These are phyloP conservation scores for Globisporangium camurandrum DNA, from an alignment of 352 stramenopile species.

Conservation along the genomic window DNA sequence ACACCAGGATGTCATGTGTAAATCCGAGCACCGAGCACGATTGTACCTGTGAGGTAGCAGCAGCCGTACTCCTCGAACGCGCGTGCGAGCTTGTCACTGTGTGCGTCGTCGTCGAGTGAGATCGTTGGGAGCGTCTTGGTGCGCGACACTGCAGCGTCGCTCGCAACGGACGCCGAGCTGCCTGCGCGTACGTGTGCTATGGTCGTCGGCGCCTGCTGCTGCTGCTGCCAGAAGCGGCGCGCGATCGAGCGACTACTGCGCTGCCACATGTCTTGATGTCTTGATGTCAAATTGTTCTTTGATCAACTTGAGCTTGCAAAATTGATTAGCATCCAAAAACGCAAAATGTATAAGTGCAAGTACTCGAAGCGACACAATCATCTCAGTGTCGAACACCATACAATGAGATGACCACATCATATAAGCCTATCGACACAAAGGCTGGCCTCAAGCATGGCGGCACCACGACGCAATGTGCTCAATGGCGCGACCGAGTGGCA, in stretches of 20 bases:
- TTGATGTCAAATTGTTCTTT: neutral
- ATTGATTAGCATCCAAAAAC: neutral
- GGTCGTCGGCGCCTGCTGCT: conserved; percentile 4
- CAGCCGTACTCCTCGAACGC: conserved; percentile 67
- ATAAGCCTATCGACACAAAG: too few species aligned
- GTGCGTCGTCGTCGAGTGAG: conserved; percentile 46
- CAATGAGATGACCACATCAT: too few species aligned
- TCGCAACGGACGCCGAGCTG: neutral
- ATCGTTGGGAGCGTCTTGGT: conserved; percentile 32
- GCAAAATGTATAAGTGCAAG: neutral
- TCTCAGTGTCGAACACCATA: too few species aligned
- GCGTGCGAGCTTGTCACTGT: conserved; percentile 32
- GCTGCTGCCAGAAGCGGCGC: neutral
- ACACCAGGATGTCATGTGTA: neutral
- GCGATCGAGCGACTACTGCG: neutral
- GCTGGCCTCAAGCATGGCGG: conserved; percentile 3
- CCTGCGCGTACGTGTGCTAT: conserved; percentile 3
- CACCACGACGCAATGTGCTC: conserved; percentile 27
- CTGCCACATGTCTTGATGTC: neutral
- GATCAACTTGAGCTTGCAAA: too few species aligned
- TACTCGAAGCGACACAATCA: neutral
- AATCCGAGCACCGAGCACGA: neutral
- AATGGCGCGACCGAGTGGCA: conserved; percentile 31
- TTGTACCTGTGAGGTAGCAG: conserved; percentile 54
- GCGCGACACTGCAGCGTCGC: conserved; percentile 7